Base-by-base conservation (phyloP, 2,329 filamentous ascomycete genomes). In the Xylaria sp. region DNA sequence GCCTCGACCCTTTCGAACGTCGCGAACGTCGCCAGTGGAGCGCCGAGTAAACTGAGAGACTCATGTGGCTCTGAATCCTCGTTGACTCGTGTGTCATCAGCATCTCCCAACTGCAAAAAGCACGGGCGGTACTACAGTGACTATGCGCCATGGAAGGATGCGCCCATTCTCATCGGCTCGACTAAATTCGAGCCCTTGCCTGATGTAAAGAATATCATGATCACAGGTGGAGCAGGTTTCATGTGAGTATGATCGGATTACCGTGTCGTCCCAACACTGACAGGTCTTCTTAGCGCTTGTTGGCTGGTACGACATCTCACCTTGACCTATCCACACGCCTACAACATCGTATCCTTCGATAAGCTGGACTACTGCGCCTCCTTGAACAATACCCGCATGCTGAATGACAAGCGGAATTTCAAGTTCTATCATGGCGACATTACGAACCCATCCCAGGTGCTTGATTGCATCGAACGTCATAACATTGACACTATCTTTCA, bases 321-420 rank as follows among this genome's bases (percentile, higher is more conserved):
- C 9, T 75, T 90, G 59, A 90, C 86, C 39, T 93, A 93, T 70
- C 83, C 87, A 2, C 72, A 86, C 47, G 80, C 83, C 64, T 94
- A 94, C 79, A 90, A 89, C 69, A 83, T 93, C 63, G 80, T 93
- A 54, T 92, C 88, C 39, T 91, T 92, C 69, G 90, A 94, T 76
- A 93, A 92, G 75, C 80, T 93, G 60, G 90, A 93, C 72, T 91
- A 92, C 76, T 92, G 89, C 76, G 83, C 90, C 6, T 89, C 89
- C 6, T 78, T 91, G 66, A 91, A 92, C 77, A 94, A 93, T 74
- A 91, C 89, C 2, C 81, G 86, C 50, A 79, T 83, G 54, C 81
- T 93, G 53, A 82, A 88, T 67, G 80, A 81, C 63, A 82, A 81
- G 66, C 78, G 81, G 57, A 93, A 92, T 74, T 94, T 92, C 73